phyloP scores from a whole-genome alignment of 2,329 filamentous ascomycete genomes.

The Alternaria triticimaculans region DNA sequence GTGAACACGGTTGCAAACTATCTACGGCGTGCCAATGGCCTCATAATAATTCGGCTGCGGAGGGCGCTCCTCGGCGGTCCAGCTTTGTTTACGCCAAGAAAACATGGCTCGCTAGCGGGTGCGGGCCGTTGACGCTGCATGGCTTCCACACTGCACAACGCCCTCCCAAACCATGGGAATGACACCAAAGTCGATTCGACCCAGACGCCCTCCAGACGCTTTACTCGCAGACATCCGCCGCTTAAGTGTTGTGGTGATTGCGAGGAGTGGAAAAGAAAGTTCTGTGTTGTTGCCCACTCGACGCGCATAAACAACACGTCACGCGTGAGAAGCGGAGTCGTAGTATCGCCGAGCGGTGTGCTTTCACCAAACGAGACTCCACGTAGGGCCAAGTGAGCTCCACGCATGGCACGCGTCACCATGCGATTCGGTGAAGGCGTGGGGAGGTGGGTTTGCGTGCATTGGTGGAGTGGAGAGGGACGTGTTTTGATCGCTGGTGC shows the following conservation, averaged over 20 bases:
- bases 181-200: neutral
- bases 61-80: slow-evolving; percentile 11
- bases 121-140: slow-evolving; percentile 22
- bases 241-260: slow-evolving; percentile 6
- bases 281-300: slow-evolving; percentile 20
- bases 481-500: slow-evolving; percentile 15
- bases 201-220: neutral
- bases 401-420: slow-evolving; percentile 44
- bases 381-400: slow-evolving; percentile 33
- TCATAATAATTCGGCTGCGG: slow-evolving; percentile 1
- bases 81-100: slow-evolving; percentile 26
- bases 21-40: slow-evolving; percentile 1
- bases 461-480: slow-evolving; percentile 4
- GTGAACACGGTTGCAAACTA: slow-evolving; percentile 8
- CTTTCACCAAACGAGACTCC: slow-evolving; percentile 17
- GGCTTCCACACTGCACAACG: slow-evolving; percentile 23
- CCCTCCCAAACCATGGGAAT: slow-evolving; percentile 10
- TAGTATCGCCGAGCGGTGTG: slow-evolving; percentile 11
- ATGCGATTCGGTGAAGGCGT: slow-evolving; percentile 33
- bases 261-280: neutral
- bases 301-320: slow-evolving; percentile 31
- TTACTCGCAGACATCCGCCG: slow-evolving; percentile 11
- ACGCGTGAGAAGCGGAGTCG: slow-evolving; percentile 19
- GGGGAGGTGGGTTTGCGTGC: neutral
- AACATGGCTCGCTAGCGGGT: slow-evolving; percentile 16